Base-by-base conservation (phyloP, 257 asterid genomes). In the Echium plantagineum region DNA sequence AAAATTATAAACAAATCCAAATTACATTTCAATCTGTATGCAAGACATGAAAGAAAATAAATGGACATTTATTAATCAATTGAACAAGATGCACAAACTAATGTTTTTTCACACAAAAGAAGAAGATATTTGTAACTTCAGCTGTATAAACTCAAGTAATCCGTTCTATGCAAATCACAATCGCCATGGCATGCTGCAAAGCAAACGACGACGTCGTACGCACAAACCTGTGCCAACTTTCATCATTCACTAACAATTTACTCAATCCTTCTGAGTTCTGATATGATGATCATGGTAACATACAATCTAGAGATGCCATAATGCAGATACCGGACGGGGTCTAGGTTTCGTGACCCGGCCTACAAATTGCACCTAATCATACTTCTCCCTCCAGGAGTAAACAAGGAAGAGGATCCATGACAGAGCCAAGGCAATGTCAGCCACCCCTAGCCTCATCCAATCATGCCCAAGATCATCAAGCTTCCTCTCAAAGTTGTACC, bases 311-410 rank as follows among this genome's bases (percentile, higher is more conserved):
- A 42, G 9, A 42, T 42, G 49, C 4, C 16, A 13, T 13, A 10
- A 13, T 1, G 49, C 49, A 42, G 49, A 42, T 12, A 24, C 26
- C 5, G 0, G 16, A 4, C 3, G 13, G 4, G 12, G 5, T 3
- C 49, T 42, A n/a, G n/a, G n/a, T n/a, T 42, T 15, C 48, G 48
- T 15, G 2, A 2, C 17, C 3, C 49, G 17, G 4, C 49, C 17
- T 10, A 42, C 49, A 42, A 53, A 53, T 12, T n/a, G 21, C 4
- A 24, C 21, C 65, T 60, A 89, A 72, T 90, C 97, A 70, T 90
- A 90, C 74, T 90, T 90, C 83, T 87, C 97, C 70, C 95, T 87
- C 97, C 97, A 87, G 28, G 95, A 76, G 66, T 76, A 90, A 53
- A 74, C 87, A 16, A 90, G 87, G 75, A 83, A 83, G 70, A 87